These are phyloP conservation scores for Thielaviopsis euricoi DNA, from an alignment of 2,329 filamentous ascomycete species.

Conservation along the genomic window DNA sequence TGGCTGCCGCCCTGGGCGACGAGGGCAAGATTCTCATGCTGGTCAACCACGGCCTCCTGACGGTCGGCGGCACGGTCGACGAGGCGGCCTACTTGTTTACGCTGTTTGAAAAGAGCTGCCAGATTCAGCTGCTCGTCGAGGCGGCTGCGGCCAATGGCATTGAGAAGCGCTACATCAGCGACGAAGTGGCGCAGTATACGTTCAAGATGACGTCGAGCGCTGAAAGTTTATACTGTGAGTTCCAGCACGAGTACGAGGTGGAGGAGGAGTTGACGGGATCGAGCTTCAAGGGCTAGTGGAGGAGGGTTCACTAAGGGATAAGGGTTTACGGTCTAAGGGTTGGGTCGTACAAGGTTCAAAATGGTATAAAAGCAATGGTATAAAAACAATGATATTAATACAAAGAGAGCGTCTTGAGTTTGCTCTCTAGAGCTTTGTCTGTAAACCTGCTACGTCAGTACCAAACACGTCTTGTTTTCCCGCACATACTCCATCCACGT, in stretches of 20 bases:
- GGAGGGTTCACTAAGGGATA: no score
- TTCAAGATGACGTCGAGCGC: constrained; percentile 15
- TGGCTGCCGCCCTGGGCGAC: constrained; percentile 43
- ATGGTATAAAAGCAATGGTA: no score
- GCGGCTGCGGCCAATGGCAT: constrained; percentile 28
- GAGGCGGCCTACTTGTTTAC: constrained; percentile 56
- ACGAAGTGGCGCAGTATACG: constrained; percentile 25
- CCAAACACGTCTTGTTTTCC: background rate
- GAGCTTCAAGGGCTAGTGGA: constrained; percentile 1
- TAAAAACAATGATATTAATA: no score
- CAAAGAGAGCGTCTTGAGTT: no score
- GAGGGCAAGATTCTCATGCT: constrained; percentile 44
- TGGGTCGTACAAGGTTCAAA: no score
- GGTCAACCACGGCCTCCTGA: constrained; percentile 54
- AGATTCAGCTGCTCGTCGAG: constrained; percentile 49
- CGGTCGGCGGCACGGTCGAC: constrained; percentile 50
- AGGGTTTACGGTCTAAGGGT: no score
- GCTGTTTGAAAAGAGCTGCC: constrained; percentile 49
- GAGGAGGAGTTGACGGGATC: constrained; percentile 12
- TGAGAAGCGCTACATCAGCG: constrained; percentile 22
- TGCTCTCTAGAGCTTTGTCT: no score
- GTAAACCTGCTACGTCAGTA: no score
- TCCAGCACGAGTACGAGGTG: constrained; percentile 13
- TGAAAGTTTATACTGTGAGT: constrained; percentile 13
- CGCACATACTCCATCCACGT: constrained; percentile 9